These are phyloP conservation scores for Beauveria varroae DNA, from an alignment of 2,329 filamentous ascomycete species.

Conservation along the genomic window DNA sequence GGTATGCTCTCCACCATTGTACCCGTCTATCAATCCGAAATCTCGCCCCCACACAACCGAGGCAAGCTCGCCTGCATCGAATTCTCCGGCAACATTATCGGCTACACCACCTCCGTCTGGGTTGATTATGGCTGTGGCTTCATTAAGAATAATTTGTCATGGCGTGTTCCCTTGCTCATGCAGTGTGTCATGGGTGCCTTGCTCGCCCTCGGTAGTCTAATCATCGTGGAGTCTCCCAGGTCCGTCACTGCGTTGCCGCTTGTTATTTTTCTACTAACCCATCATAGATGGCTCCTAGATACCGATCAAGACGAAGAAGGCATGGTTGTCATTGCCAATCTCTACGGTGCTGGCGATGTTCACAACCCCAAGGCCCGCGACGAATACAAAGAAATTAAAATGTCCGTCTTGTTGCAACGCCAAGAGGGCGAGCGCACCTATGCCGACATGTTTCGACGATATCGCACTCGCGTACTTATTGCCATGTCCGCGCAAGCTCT, in stretches of 20 bases:
- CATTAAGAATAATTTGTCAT: conserved; percentile 78
- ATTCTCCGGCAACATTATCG: conserved; percentile 93
- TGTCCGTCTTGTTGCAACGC: conserved; percentile 86
- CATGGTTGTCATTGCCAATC: conserved; percentile 94
- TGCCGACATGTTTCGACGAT: conserved; percentile 87
- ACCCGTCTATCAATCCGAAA: conserved; percentile 89
- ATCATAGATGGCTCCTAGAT: conserved; percentile 80
- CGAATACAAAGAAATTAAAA: conserved; percentile 98
- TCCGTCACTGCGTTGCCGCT: conserved; percentile 31
- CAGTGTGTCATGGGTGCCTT: conserved; percentile 92
- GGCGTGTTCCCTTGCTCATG: conserved; percentile 83
- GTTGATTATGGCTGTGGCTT: conserved; percentile 96
- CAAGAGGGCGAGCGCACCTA: conserved; percentile 94
- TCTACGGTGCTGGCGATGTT: conserved; percentile 93
- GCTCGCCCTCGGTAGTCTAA: conserved; percentile 74
- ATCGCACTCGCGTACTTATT: conserved; percentile 88
- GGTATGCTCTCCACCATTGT: conserved; percentile 88
- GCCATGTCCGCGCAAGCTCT: conserved; percentile 97
- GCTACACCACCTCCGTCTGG: conserved; percentile 95
- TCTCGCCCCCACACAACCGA: conserved; percentile 91
- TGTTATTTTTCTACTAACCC: conserved; percentile 21
- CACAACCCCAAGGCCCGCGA: conserved; percentile 88
- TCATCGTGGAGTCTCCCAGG: conserved; percentile 96
- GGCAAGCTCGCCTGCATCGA: conserved; percentile 96
- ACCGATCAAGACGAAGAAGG: conserved; percentile 98